Evolutionary conservation across 1,139 yeast genomes (phyloP).

Genomic region (Debaryomyces sp.): DNA sequence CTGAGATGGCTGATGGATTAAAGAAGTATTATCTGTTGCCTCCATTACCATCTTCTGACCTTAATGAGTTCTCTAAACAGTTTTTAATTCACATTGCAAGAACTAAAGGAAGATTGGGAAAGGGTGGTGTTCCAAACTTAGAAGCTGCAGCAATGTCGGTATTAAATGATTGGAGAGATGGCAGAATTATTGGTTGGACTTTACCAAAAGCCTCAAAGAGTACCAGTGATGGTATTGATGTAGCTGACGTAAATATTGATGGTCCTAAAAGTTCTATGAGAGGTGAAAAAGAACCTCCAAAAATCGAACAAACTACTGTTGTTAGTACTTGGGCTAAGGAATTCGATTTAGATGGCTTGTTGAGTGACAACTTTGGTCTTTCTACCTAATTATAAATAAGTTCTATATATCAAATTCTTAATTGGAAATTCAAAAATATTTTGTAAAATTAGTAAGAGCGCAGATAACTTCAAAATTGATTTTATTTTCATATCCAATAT

Average conservation of each 20-base stretch:
- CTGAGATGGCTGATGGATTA: constrained; percentile 76
- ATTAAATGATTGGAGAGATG: constrained; percentile 96
- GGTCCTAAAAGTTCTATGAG: constrained; percentile 47
- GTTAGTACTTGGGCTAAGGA: constrained; percentile 94
- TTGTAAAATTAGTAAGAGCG: neutral
- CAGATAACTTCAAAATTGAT: neutral
- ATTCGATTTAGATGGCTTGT: constrained; percentile 85
- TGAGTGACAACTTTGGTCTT: constrained; percentile 44
- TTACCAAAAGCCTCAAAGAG: constrained; percentile 68
- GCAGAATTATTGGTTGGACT: constrained; percentile 90
- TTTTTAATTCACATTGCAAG: constrained; percentile 93
- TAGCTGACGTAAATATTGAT: constrained; percentile 28
- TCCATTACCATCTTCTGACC: constrained; percentile 67
- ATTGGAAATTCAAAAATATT: neutral
- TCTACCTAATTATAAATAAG: constrained; percentile 9
- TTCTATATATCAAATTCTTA: neutral
- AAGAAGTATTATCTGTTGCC: constrained; percentile 77
- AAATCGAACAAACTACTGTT: constrained; percentile 75
- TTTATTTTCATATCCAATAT: constrained; percentile 2
- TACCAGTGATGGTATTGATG: constrained; percentile 25
- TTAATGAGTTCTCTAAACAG: constrained; percentile 74
- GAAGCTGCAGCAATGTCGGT: constrained; percentile 83
- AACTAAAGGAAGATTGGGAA: constrained; percentile 87
- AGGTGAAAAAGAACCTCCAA: constrained; percentile 52
- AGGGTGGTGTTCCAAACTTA: constrained; percentile 90